A percentile compares a stretch with the other conserved stretches of the same genome.
Evolutionary conservation across 2,329 filamentous ascomycete species (phyloP).

Genomic region (Cadophora gregata): DNA sequence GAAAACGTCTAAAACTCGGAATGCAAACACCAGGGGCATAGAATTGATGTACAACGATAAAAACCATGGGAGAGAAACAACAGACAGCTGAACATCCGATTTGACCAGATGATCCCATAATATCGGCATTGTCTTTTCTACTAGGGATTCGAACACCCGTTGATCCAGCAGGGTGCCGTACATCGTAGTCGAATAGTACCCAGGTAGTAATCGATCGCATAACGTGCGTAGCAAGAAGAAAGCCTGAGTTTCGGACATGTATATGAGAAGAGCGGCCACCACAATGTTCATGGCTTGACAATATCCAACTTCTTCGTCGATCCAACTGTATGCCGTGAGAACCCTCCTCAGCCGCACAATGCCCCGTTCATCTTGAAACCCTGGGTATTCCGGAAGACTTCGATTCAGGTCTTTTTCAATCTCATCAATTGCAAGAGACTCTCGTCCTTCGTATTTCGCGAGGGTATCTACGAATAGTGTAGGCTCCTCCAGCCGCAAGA

Average conservation of each 20-base stretch:
- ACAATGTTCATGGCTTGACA: conserved; percentile 99
- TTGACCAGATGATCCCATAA: conserved; percentile 98
- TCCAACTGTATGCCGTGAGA: conserved; percentile 97
- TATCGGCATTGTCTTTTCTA: conserved; percentile 99
- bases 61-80: conserved; percentile 98
- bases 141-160: conserved; percentile 94
- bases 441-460: conserved; percentile 79
- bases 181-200: conserved; percentile 99
- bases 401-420: conserved; percentile 98
- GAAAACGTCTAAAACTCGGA: conserved; percentile 95
- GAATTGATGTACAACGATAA: conserved; percentile 98
- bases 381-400: conserved; percentile 94
- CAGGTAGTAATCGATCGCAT: conserved; percentile 90
- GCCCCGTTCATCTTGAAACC: conserved; percentile 95
- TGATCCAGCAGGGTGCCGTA: conserved; percentile 97
- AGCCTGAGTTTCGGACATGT: conserved; percentile 95
- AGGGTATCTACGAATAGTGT: conserved; percentile 85
- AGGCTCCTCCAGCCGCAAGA: conserved; percentile 84
- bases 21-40: conserved; percentile 97
- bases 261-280: conserved; percentile 95
- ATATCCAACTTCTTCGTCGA: conserved; percentile 93
- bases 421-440: conserved; percentile 96
- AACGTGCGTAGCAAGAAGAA: conserved; percentile 92
- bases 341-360: conserved; percentile 89
- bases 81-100: conserved; percentile 94